phyloP scores from a whole-genome alignment of 2,329 filamentous ascomycete genomes.

The Calonectria naviculata region DNA sequence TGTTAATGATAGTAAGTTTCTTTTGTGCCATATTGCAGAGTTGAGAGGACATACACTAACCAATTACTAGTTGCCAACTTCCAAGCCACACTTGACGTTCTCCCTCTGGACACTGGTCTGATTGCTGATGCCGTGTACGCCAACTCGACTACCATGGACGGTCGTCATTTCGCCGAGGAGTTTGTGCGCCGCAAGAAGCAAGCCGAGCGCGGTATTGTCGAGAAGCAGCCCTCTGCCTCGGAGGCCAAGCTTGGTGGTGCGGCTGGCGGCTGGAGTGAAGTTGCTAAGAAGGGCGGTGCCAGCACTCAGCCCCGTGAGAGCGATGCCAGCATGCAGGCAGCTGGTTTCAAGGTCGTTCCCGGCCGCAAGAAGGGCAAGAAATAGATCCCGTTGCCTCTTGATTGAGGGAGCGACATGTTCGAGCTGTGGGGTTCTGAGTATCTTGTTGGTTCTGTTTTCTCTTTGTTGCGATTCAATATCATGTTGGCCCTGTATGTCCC shows the following conservation, averaged over 20 bases:
- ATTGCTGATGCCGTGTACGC: slow-evolving; percentile 93
- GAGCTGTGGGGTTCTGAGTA: not conserved
- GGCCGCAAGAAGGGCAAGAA: slow-evolving; percentile 93
- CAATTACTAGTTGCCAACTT: slow-evolving; percentile 77
- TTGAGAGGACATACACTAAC: slow-evolving; percentile 44
- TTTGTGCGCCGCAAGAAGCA: slow-evolving; percentile 93
- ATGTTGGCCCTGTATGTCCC: not conserved
- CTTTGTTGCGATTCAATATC: not conserved
- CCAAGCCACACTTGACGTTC: slow-evolving; percentile 77
- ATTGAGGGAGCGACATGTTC: slow-evolving; percentile 24
- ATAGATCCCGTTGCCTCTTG: slow-evolving; percentile 49
- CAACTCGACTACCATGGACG: slow-evolving; percentile 89
- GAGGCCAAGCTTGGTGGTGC: slow-evolving; percentile 59
- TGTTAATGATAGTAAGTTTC: slow-evolving; percentile 62
- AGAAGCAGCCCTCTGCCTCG: slow-evolving; percentile 71
- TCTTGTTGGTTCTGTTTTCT: not conserved
- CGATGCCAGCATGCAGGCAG: slow-evolving; percentile 56
- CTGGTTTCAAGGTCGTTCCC: slow-evolving; percentile 90
- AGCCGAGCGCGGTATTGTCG: slow-evolving; percentile 90
- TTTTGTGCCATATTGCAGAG: not conserved
- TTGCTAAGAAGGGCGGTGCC: slow-evolving; percentile 87
- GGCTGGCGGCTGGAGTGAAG: slow-evolving; percentile 90
- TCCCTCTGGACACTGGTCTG: slow-evolving; percentile 82
- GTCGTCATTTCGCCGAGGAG: slow-evolving; percentile 92
- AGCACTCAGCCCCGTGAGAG: slow-evolving; percentile 54